Conservation (phyloP, 768 basidiomycete species). For the Pulveroboletus sp. region DNA sequence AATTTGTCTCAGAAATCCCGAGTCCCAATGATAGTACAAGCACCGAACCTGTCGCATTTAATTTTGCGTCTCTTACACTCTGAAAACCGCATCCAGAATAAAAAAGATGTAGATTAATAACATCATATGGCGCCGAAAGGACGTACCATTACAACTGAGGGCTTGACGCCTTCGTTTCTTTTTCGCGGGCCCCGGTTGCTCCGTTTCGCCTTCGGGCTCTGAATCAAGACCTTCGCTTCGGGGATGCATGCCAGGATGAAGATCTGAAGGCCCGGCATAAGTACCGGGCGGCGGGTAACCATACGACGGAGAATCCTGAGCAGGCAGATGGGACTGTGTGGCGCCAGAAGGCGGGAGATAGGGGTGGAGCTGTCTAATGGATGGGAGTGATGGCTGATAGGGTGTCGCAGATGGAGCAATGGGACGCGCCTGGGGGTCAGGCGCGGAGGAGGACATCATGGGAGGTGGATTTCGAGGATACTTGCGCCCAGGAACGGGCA, state of each 20-base stretch:
- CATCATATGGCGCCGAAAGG: slow-evolving; percentile 14
- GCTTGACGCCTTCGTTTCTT: slow-evolving; percentile 83
- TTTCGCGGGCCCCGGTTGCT: slow-evolving; percentile 61
- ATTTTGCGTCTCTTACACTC: slow-evolving; percentile 88
- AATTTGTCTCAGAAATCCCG: slow-evolving; percentile 23
- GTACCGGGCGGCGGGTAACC: slow-evolving; percentile 23
- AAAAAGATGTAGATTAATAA: too few relatives aligned
- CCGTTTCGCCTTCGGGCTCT: slow-evolving; percentile 53
- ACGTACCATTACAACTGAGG: slow-evolving; percentile 79
- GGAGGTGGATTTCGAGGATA: slow-evolving; percentile 26
- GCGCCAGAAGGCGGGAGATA: slow-evolving; percentile 54
- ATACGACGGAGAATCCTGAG: slow-evolving; percentile 26
- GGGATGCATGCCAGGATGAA: slow-evolving; percentile 24
- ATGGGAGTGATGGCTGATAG: slow-evolving; percentile 46
- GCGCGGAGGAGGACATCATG: slow-evolving; percentile 25
- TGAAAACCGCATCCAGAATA: slow-evolving; percentile 26
- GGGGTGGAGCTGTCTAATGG: slow-evolving; percentile 68
- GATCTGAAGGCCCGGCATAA: slow-evolving; percentile 25
- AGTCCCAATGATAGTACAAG: slow-evolving; percentile 9
- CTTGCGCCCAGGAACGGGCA: slow-evolving; percentile 33
- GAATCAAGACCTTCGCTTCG: slow-evolving; percentile 47
- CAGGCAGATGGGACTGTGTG: slow-evolving; percentile 26
- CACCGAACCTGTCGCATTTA: slow-evolving; percentile 75
- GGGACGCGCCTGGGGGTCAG: slow-evolving; percentile 27
- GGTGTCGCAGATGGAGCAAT: slow-evolving; percentile 21